A percentile compares a stretch with the other conserved stretches of the same genome.
These are phyloP conservation scores for Leucogyrophana mollusca DNA, from an alignment of 768 basidiomycete genomes.

Conservation along the genomic window DNA sequence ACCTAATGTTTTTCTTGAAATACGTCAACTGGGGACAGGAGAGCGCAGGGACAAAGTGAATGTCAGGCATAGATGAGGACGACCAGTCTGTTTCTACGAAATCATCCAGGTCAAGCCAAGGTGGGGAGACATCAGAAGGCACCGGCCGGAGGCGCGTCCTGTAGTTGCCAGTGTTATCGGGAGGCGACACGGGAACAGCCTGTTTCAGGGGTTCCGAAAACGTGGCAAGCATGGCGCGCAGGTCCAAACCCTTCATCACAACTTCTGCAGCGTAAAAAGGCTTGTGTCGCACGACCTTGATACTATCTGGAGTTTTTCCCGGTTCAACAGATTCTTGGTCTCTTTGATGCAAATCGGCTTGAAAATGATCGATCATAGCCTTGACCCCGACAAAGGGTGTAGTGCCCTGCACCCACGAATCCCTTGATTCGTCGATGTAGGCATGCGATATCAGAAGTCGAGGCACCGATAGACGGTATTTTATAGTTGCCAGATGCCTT, in stretches of 20 bases:
- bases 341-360: conserved; percentile 90
- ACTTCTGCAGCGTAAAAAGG: conserved; percentile 89
- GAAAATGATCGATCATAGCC: conserved; percentile 74
- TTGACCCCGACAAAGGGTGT: conserved; percentile 85
- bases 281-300: conserved; percentile 68
- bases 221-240: conserved; percentile 75
- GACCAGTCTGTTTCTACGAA: conserved; percentile 78
- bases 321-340: conserved; percentile 72
- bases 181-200: conserved; percentile 45
- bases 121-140: conserved; percentile 37
- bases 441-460: conserved; percentile 82
- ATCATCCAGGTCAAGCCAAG: conserved; percentile 81
- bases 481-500: conserved; percentile 85
- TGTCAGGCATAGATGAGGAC: conserved; percentile 47
- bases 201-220: conserved; percentile 75
- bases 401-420: conserved; percentile 79
- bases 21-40: conserved; percentile 82
- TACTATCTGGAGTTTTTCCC: conserved; percentile 55
- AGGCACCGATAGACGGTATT: conserved; percentile 81
- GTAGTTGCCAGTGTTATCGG: conserved; percentile 48
- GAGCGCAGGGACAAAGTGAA: conserved; percentile 73
- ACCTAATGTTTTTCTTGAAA: conserved; percentile 58
- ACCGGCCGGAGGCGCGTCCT: conserved; percentile 32
- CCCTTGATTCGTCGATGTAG: conserved; percentile 77
- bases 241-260: conserved; percentile 69